These are phyloP conservation scores for Amesomyces nigricolor DNA, from an alignment of 2,329 filamentous ascomycete genomes.

Conservation along the genomic window DNA sequence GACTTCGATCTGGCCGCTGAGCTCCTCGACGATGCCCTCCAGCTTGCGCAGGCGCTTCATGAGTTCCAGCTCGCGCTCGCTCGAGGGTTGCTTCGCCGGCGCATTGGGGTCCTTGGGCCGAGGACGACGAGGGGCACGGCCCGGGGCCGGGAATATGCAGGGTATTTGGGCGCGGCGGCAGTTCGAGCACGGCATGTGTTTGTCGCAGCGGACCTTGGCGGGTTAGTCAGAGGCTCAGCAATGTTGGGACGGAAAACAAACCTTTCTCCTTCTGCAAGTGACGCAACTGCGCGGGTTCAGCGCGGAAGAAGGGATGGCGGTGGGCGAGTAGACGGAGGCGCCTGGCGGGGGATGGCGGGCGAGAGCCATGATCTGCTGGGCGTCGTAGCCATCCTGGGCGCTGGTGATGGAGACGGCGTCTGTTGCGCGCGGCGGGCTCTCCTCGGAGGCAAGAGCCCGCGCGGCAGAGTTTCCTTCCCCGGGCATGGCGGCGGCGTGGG, in stretches of 20 bases:
- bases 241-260: not conserved
- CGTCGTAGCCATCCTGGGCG: conserved; percentile 24
- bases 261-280: conserved; percentile 37
- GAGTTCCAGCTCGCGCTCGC: conserved; percentile 61
- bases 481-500: conserved; percentile 14
- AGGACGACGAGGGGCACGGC: conserved; percentile 63
- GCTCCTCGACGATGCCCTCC: conserved; percentile 68
- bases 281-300: conserved; percentile 47
- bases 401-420: conserved; percentile 13
- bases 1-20: conserved; percentile 59
- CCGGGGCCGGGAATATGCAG: conserved; percentile 69
- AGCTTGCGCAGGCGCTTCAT: conserved; percentile 66
- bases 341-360: conserved; percentile 27
- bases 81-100: conserved; percentile 51
- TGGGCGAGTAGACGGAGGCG: conserved; percentile 27
- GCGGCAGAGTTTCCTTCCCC: conserved; percentile 13
- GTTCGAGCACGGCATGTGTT: conserved; percentile 70
- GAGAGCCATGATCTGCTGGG: conserved; percentile 25
- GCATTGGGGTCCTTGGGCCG: conserved; percentile 61
- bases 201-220: conserved; percentile 69
- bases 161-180: conserved; percentile 65
- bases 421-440: conserved; percentile 12
- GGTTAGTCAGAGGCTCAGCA: not conserved
- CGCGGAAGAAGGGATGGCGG: conserved; percentile 28
- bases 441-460: conserved; percentile 11